Percentiles rank a stretch among this genome's conserved stretches.
phyloP scores from a whole-genome alignment of 495 filamentous ascomycete genomes.

The Podospora pseudocomata region DNA sequence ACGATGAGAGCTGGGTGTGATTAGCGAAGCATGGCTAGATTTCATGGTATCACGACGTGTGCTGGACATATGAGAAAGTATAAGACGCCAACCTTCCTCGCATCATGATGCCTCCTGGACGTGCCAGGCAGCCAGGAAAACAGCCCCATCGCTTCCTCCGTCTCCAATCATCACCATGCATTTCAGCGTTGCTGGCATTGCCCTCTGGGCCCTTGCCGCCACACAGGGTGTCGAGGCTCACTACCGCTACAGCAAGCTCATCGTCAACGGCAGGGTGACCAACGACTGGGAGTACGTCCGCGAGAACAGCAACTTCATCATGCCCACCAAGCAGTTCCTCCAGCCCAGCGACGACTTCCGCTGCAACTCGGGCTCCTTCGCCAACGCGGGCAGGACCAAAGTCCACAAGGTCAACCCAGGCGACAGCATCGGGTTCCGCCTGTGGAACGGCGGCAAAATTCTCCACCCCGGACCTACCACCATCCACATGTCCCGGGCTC shows the following conservation, averaged over 20 bases:
- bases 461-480: conserved; percentile 31
- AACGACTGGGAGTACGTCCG: conserved; percentile 22
- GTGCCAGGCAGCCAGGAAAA: neutral
- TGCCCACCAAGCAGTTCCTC: conserved; percentile 28
- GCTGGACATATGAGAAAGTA: neutral
- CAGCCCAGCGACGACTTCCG: conserved; percentile 32
- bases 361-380: conserved; percentile 27
- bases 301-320: conserved; percentile 21
- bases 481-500: conserved; percentile 37
- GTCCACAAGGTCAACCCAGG: conserved; percentile 18
- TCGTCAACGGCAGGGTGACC: conserved; percentile 18
- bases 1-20: neutral
- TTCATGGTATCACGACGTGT: neutral
- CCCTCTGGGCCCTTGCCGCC: conserved; percentile 15
- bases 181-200: conserved; percentile 13
- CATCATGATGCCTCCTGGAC: neutral
- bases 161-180: neutral
- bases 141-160: neutral
- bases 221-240: conserved; percentile 13
- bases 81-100: neutral
- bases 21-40: neutral
- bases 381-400: conserved; percentile 20
- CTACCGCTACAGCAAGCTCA: conserved; percentile 20
- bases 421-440: conserved; percentile 34
- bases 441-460: conserved; percentile 27